A percentile compares a stretch with the other conserved stretches of the same genome.
Conservation (phyloP, 1,284 basidiomycete species). For the Waitea zeae region DNA sequence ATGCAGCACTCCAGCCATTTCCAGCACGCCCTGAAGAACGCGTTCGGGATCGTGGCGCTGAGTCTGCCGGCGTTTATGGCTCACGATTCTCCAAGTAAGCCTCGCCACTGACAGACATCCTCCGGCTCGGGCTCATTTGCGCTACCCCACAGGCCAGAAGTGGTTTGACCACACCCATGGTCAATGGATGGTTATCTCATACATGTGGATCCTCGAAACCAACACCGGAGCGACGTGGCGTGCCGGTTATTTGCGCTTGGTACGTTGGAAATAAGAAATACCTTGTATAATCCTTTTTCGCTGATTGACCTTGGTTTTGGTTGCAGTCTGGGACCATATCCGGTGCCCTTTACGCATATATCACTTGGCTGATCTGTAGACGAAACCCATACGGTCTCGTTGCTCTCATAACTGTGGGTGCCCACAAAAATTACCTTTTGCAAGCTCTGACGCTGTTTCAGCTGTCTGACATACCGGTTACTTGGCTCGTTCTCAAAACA, state of each 20-base stretch:
- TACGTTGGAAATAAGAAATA: conserved; percentile 9
- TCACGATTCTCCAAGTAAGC: conserved; percentile 16
- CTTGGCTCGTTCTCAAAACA: conserved; percentile 25
- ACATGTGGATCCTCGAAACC: conserved; percentile 32
- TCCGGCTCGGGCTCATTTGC: no score
- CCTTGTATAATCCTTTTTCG: background rate
- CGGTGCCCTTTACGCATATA: conserved; percentile 27
- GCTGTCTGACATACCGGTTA: conserved; percentile 28
- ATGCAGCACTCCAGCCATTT: conserved; percentile 23
- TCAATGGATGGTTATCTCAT: conserved; percentile 33
- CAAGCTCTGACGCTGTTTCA: background rate
- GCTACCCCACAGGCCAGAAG: conserved; percentile 17
- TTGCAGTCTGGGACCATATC: conserved; percentile 23
- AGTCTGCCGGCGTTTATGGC: conserved; percentile 28
- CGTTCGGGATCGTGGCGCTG: conserved; percentile 23
- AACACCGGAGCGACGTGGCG: conserved; percentile 34
- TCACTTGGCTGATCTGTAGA: conserved; percentile 21
- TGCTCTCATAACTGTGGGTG: conserved; percentile 21
- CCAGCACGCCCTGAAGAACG: conserved; percentile 28
- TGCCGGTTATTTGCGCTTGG: conserved; percentile 26
- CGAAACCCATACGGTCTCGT: conserved; percentile 28
- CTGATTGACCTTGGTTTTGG: no score
- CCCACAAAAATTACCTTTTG: no score
- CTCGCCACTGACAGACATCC: background rate
- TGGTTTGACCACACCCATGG: conserved; percentile 23